Base-by-base conservation (phyloP, 495 filamentous ascomycete genomes). In the Hypoxylon intermedium region DNA sequence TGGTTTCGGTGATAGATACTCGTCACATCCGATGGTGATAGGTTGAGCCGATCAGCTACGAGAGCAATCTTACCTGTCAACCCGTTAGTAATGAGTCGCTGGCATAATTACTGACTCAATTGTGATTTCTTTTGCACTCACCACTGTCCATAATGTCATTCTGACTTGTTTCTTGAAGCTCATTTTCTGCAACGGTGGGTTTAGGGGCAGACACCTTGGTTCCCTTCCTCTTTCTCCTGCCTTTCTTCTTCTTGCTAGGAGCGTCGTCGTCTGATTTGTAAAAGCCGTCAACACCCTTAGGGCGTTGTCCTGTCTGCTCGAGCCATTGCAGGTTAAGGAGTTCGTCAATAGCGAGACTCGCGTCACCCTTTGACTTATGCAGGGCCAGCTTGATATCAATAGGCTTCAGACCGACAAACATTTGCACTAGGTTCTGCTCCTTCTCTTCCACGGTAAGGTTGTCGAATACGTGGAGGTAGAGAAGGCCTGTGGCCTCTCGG, bases 271-370 rank as follows among this genome's bases (percentile, higher is more conserved):
- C 65, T 4, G 75, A 77, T 7, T 80, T 77, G 20, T 77, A 79
- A 65, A 97, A 97, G 0, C 84, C 92, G 53, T 97, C 91, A 9
- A 97, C 75, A 1, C 93, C 90, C 68, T 88, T 91, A 1, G 82
- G 82, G 9, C 84, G 69, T 18, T 80, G 76, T 1, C 77, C 76
- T 2, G 77, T 73, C 28, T 90, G 80, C 34, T 89, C 82, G 12
- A 97, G 84, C 68, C 84, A 90, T 7, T 86, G 80, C 5, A 87
- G 78, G 51, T 87, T 94, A 9, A 97, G 79, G 2, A 98, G 77
- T 42, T 91, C 86, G 68, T 98, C 92, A 60, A 95, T 86, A 1
- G 92, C 83, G 15, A 79, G 79, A n/a, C 80, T 79, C 15, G 86
- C 77, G 66, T 90, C 81, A 2, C 84, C 81, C 34, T 82, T 74